Evolutionary conservation across 192 early-diverging fungal genomes (phyloP).

Genomic region (Rhizophlyctis rosea): DNA sequence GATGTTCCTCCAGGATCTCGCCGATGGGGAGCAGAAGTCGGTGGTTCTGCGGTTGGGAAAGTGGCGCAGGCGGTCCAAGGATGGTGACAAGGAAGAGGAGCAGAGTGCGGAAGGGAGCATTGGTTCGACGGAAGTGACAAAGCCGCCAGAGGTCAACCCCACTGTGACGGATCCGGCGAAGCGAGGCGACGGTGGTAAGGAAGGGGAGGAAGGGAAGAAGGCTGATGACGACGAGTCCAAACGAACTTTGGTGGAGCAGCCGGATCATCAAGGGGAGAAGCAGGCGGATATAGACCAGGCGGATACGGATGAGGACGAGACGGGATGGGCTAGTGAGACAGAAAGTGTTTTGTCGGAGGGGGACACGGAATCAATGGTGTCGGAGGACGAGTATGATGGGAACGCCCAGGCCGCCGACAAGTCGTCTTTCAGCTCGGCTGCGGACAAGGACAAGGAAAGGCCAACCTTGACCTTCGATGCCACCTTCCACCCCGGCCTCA

Average conservation of each 20-base stretch:
- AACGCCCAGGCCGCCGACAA: neutral
- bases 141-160: neutral
- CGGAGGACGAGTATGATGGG: constrained; percentile 1
- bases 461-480: constrained; percentile 8
- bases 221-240: constrained; percentile 8
- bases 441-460: neutral
- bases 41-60: constrained; percentile 16
- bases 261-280: neutral
- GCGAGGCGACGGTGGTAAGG: constrained; percentile 1
- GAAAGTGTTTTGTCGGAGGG: neutral
- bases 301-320: neutral
- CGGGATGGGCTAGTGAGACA: neutral
- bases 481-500: constrained; percentile 16
- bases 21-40: constrained; percentile 10
- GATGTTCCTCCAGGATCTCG: constrained; percentile 25
- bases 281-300: neutral
- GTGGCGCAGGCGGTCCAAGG: constrained; percentile 4
- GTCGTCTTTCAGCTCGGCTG: neutral
- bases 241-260: constrained; percentile 1
- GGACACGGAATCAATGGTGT: neutral
- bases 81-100: neutral
- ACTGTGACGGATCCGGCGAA: neutral
- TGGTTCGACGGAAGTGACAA: neutral
- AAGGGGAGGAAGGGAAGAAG: constrained; percentile 15
- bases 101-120: neutral